Percentiles rank a stretch among this genome's conserved stretches.
phyloP scores from a whole-genome alignment of 129 eudicot species.

The Flaveria trinervia region DNA sequence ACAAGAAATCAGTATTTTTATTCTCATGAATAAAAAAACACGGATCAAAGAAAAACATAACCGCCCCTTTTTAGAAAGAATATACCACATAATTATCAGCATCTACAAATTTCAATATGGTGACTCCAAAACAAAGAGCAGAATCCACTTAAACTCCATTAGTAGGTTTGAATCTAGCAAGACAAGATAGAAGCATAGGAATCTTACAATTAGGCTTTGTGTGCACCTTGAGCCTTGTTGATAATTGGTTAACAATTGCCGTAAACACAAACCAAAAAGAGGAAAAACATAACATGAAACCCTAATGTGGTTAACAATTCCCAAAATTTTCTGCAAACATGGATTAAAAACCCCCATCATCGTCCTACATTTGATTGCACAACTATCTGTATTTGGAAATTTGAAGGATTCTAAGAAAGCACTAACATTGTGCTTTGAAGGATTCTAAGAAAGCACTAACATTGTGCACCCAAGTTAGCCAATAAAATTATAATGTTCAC shows the following conservation, averaged over 20 bases:
- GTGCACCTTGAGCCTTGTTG: conserved; percentile 4
- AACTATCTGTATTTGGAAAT: conserved; percentile 38
- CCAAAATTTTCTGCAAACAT: conserved; percentile 84
- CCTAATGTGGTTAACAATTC: conserved; percentile 80
- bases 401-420: no score
- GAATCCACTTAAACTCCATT: not conserved
- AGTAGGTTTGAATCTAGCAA: not conserved
- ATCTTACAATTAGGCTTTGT: conserved; percentile 9
- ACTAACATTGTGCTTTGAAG: no score
- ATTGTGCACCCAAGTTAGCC: no score
- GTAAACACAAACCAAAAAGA: conserved; percentile 1
- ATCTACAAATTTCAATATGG: not conserved
- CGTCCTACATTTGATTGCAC: conserved; percentile 58
- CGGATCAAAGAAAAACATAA: not conserved
- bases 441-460: no score
- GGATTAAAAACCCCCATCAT: conserved; percentile 90
- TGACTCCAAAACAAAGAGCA: not conserved
- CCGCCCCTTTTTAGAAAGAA: not conserved
- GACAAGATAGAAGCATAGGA: conserved; percentile 3
- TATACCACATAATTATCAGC: not conserved
- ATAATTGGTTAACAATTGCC: not conserved
- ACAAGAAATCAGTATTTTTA: not conserved
- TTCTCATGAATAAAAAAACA: not conserved
- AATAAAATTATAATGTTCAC: no score
- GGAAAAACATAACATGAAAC: conserved; percentile 64